Conservation (phyloP, 1,284 basidiomycete genomes). For the Coniophora puteana region DNA sequence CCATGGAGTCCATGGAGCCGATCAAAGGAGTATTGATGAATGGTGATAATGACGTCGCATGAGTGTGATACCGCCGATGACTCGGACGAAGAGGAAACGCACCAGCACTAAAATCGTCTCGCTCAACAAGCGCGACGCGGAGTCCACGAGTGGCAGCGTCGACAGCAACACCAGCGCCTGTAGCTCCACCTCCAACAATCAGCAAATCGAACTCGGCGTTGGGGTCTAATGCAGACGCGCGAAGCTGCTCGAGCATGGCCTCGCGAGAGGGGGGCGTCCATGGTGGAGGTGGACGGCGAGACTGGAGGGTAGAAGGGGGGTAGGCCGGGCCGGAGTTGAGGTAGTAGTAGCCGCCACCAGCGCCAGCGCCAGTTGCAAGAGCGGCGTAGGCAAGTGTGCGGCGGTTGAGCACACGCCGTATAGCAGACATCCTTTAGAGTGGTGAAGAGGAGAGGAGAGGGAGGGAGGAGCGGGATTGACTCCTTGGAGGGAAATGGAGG, state of each 20-base stretch:
- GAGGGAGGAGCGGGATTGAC: no score
- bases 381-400: constrained; percentile 49
- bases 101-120: constrained; percentile 92
- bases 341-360: constrained; percentile 64
- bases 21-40: no score
- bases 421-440: constrained; percentile 8
- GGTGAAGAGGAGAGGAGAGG: no score
- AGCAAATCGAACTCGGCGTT: constrained; percentile 65
- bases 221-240: constrained; percentile 11
- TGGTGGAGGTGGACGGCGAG: constrained; percentile 62
- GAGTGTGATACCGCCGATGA: not conserved
- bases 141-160: constrained; percentile 93
- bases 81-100: constrained; percentile 17
- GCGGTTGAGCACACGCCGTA: constrained; percentile 45
- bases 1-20: no score
- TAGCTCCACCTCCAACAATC: constrained; percentile 91
- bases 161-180: constrained; percentile 90
- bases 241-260: constrained; percentile 58
- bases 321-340: constrained; percentile 69
- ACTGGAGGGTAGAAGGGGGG: constrained; percentile 56
- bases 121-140: constrained; percentile 90
- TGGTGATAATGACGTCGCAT: no score
- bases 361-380: constrained; percentile 45
- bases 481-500: no score
- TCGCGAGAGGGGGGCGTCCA: constrained; percentile 73